These are phyloP conservation scores for Eucalyptus dawsonii DNA, from an alignment of 345 rosid genomes.

Conservation along the genomic window DNA sequence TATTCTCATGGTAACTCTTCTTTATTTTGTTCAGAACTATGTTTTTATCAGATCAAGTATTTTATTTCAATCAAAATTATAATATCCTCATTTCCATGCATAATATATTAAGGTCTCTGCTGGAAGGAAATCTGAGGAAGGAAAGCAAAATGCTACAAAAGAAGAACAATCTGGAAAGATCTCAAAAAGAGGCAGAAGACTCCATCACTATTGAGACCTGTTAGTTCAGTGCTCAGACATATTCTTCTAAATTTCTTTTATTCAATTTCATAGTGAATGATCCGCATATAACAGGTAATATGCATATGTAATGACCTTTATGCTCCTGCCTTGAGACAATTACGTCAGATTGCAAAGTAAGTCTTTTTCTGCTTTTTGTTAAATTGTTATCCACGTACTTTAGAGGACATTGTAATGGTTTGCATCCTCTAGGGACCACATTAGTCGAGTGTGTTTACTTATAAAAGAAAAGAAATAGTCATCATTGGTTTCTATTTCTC, in stretches of 20 bases:
- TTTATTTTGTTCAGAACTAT: not conserved
- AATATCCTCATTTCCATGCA: not conserved
- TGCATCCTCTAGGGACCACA: not conserved
- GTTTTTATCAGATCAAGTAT: not conserved
- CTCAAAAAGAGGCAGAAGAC: slow-evolving; percentile 49
- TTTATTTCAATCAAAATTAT: not conserved
- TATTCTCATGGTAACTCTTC: not conserved
- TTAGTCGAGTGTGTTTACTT: not conserved
- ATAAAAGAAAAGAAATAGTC: not conserved
- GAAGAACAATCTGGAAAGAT: slow-evolving; percentile 34
- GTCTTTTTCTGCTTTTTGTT: slow-evolving; percentile 2
- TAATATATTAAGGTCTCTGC: slow-evolving; percentile 44
- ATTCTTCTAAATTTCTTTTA: not conserved
- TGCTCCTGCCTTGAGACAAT: slow-evolving; percentile 79
- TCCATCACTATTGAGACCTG: slow-evolving; percentile 69
- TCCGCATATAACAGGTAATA: slow-evolving; percentile 32
- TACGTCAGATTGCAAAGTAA: slow-evolving; percentile 95
- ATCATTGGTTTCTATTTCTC: not conserved
- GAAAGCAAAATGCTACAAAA: slow-evolving; percentile 46
- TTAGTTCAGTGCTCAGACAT: slow-evolving; percentile 24
- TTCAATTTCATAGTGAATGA: not conserved
- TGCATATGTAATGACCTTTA: slow-evolving; percentile 93
- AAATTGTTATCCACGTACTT: not conserved
- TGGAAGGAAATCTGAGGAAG: slow-evolving; percentile 45
- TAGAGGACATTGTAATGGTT: not conserved